Evolutionary conservation across 2,329 filamentous ascomycete species (phyloP).

Genomic region (Xylariaceae sp.): DNA sequence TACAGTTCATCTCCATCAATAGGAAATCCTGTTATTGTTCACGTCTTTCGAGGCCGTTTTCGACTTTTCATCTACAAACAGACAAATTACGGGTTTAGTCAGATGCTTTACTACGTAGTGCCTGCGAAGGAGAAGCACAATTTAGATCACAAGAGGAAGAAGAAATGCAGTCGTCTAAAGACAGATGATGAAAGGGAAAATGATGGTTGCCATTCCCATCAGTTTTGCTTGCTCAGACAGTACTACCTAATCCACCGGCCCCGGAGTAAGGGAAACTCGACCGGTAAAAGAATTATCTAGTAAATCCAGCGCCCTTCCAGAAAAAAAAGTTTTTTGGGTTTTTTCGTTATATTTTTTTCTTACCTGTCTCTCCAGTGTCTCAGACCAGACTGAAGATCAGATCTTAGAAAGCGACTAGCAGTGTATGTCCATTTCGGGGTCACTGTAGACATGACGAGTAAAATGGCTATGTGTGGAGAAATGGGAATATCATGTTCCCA

Average conservation of each 20-base stretch:
- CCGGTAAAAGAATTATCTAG: slow-evolving; percentile 28
- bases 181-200: slow-evolving; percentile 25
- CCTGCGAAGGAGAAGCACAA: background rate
- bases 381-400: background rate
- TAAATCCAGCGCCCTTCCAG: slow-evolving; percentile 27
- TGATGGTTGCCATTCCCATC: slow-evolving; percentile 21
- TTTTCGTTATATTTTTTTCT: slow-evolving; percentile 17
- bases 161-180: background rate
- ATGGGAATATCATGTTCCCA: background rate
- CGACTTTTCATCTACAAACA: too few relatives aligned
- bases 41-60: too few relatives aligned
- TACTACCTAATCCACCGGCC: slow-evolving; percentile 30
- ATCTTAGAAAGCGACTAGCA: background rate
- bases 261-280: slow-evolving; percentile 12
- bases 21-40: too few relatives aligned
- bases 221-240: slow-evolving; percentile 26
- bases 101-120: background rate
- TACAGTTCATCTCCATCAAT: too few relatives aligned
- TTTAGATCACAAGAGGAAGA: background rate
- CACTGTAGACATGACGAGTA: background rate
- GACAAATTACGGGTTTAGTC: too few relatives aligned
- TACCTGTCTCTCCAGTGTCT: background rate
- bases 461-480: background rate
- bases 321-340: slow-evolving; percentile 22
- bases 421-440: background rate